Percentiles rank a stretch among this genome's conserved stretches.
These are phyloP conservation scores for Camellia granthamiana DNA, from an alignment of 148 eudicot genomes.

Conservation along the genomic window DNA sequence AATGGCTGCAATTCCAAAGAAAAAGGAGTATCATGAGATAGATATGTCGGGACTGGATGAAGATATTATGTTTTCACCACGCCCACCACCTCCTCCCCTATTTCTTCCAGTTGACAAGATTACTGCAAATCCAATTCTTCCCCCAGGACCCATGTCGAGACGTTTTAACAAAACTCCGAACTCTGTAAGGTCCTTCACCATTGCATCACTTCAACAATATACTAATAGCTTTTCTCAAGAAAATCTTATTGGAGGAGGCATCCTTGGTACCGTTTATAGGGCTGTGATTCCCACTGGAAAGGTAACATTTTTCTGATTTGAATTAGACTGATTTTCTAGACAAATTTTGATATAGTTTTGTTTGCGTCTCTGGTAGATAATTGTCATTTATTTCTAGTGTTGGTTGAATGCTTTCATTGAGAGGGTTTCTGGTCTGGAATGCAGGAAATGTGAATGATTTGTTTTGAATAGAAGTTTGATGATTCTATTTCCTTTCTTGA, in stretches of 20 bases:
- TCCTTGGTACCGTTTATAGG: conserved; percentile 69
- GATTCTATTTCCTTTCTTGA: background rate
- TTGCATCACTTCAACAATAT: conserved; percentile 82
- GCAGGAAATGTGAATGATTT: background rate
- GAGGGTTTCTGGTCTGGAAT: background rate
- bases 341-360: background rate
- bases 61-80: conserved; percentile 27
- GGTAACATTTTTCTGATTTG: conserved; percentile 38
- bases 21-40: conserved; percentile 51
- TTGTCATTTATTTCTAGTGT: background rate
- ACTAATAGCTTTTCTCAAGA: conserved; percentile 92
- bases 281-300: conserved; percentile 72
- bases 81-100: conserved; percentile 51
- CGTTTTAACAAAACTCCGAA: conserved; percentile 32
- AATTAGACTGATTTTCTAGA: background rate
- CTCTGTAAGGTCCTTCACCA: conserved; percentile 56
- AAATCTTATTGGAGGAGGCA: conserved; percentile 79
- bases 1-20: conserved; percentile 28
- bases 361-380: background rate
- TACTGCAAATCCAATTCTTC: conserved; percentile 37
- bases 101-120: conserved; percentile 47
- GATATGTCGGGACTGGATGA: conserved; percentile 46
- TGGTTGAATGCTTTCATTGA: background rate
- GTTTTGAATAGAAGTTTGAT: conserved; percentile 9
- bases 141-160: conserved; percentile 27